Evolutionary conservation across 2,329 filamentous ascomycete species (phyloP), one percentile per base, ranked within the genome.

Genomic region (Xylaria arbuscula): DNA sequence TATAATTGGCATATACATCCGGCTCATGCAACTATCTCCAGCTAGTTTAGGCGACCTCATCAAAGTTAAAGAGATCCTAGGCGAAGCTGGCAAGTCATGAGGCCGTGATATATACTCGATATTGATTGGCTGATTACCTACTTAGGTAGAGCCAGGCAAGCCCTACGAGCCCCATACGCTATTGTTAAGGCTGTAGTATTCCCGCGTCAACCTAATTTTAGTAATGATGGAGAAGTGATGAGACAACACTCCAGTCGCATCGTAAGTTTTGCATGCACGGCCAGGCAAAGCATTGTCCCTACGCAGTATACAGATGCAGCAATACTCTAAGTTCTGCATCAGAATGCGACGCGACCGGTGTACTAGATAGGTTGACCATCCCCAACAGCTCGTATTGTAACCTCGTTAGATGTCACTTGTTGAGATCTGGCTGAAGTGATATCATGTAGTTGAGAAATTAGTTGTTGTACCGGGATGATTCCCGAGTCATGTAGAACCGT

Each of bases 111-210:
- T 53, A 7, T 28, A 28, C 28, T 28, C 2, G 24, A 11, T 40
- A 22, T 42, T 28, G 42, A 34, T 40, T 38, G 24, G 50, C 50
- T 34, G 10, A 45, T 32, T 40, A 45, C 17, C n/a, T 38, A 36
- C 19, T 24, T 48, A 22, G 19, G 19, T 48, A 48, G 15, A 28
- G 28, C 54, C 19, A 36, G 64, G 59, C 42, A 36, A 67, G 64
- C 64, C 64, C 67, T 67, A 67, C 19, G 51, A 63, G 64, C 48
- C 67, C 59, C 55, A 67, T 69, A 40, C 57, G 53, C 59, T 60
- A 64, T 67, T 22, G 61, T 50, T 70, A 68, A 70, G 68, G 68
- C 68, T 70, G 65, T 51, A 45, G 45, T 64, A 54, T 59, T 62
- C 38, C 48, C 51, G 54, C 57, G 59, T 47, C 63, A 61, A 38